Evolutionary conservation across 75 land plant genomes (phyloP), one percentile per base, ranked within the genome.

Genomic region (Cupressus sempervirens): DNA sequence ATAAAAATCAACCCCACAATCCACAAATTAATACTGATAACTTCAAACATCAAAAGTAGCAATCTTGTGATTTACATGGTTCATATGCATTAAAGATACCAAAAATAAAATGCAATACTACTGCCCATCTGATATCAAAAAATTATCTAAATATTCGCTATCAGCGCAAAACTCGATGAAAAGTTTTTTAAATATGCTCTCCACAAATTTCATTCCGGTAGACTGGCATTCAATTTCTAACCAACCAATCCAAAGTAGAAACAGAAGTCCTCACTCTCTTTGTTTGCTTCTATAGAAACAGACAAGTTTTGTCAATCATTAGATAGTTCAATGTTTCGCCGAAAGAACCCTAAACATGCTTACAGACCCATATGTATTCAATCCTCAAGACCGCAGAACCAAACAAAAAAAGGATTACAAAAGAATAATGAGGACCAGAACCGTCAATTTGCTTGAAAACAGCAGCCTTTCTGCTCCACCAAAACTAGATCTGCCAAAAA

Each of bases 401-500:
- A 8, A 79, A 30, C 30, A 79, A 45, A 23, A 43, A 7, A 23
- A 8, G 11, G 46, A 23, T 10, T 3, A 15, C 1, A 11, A 79
- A n/a, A 79, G n/a, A 41, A 79, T 79, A 9, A 79, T 3, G 23
- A 79, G n/a, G 7, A 40, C 80, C 45, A 41, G 40, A 34, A 36
- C 46, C 38, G 45, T 43, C 48, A 79, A 79, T 10, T 40, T 79
- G 48, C 30, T 45, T 46, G 45, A 43, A 26, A 9, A 38, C 3
- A 43, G 48, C 29, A 9, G 30, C 48, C 74, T 10, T 30, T 72
- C 15, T 32, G 35, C 74, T 72, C 35, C 74, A 30, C 15, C 74
- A 23, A 45, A 43, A 79, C 46, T 79, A 79, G 81, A 20, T n/a
- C 81, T 79, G 81, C 81, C 20, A 79, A n/a, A 79, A 45, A 26